These are phyloP conservation scores for Penicillium canariense DNA, from an alignment of 495 filamentous ascomycete species.

Conservation along the genomic window DNA sequence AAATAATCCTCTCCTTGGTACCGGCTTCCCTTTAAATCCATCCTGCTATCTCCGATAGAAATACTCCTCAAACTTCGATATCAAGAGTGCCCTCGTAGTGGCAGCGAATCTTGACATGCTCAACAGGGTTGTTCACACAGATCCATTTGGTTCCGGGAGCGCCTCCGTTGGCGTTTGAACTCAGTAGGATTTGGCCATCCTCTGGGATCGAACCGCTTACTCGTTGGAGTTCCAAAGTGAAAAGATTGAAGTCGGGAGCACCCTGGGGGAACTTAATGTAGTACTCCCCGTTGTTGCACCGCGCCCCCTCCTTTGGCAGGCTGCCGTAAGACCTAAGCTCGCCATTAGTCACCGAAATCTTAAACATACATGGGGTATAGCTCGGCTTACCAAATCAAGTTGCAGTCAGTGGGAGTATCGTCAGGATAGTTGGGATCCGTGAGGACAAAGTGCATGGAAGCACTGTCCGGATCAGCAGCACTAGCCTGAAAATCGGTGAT, in stretches of 20 bases:
- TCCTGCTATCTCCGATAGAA: no score
- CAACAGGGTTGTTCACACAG: constrained; percentile 18
- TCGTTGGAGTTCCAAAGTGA: constrained; percentile 21
- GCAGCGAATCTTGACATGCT: constrained; percentile 13
- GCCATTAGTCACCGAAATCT: background rate
- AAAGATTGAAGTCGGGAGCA: constrained; percentile 15
- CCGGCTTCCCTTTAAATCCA: background rate
- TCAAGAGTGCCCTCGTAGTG: constrained; percentile 18
- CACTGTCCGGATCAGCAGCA: background rate
- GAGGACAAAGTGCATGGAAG: constrained; percentile 23
- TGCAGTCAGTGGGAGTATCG: constrained; percentile 30
- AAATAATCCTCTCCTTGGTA: background rate
- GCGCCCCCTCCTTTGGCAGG: constrained; percentile 14
- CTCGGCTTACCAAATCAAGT: constrained; percentile 24
- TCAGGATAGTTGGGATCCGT: constrained; percentile 26
- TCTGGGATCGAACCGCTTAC: constrained; percentile 18
- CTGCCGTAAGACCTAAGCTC: constrained; percentile 17
- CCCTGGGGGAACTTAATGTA: constrained; percentile 27
- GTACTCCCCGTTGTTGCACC: constrained; percentile 28
- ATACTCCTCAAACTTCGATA: constrained; percentile 8
- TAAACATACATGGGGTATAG: background rate
- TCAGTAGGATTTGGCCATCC: constrained; percentile 15
- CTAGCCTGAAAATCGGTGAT: constrained; percentile 21
- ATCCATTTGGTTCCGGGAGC: constrained; percentile 21
- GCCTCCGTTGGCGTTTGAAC: constrained; percentile 8